Evolutionary conservation across 2,329 filamentous ascomycete species (phyloP), one percentile per base, ranked within the genome.

Genomic region (Colletotrichum eleusines): DNA sequence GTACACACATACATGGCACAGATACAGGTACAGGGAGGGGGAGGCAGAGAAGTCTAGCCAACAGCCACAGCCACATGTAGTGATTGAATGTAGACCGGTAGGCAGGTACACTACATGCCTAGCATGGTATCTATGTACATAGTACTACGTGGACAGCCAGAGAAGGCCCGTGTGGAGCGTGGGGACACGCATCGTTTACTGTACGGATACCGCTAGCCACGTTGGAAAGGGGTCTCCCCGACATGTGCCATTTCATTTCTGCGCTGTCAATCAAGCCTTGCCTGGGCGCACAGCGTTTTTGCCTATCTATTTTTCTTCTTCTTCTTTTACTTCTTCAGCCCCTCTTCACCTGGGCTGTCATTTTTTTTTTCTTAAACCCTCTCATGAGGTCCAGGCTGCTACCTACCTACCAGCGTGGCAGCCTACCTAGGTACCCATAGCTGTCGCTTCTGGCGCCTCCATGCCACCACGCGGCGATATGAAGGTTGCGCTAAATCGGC

Each of bases 131-230:
- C n/a, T n/a, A n/a, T n/a, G n/a, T 33, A 33, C 31, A 33, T 33
- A 33, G 31, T 33, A 33, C 31, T 3, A 33, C 31, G 31, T 3
- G 8, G 50, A 28, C 26, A 31, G 26, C 16, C 26, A 33, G 3
- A 59, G 20, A 12, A 31, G 38, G 28, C 55, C 35, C 42, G 55
- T 44, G 58, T n/a, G 44, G 58, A 48, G n/a, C 58, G 28, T 31
- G 58, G 46, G 33, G 23, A 51, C 65, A 66, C 65, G 51, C 60
- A 59, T 69, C 66, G 62, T 51, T 66, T 60, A 54, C n/a, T n/a
- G n/a, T n/a, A n/a, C n/a, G n/a, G n/a, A n/a, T n/a, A n/a, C 53
- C 61, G 57, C 57, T 62, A 59, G 57, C 63, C 68, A 71, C 68
- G 64, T 63, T 68, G 64, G 64, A 63, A n/a, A 70, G 68, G 68